Conservation (phyloP, 192 early-diverging fungal species). For the Lunasporangiospora selenospora region DNA sequence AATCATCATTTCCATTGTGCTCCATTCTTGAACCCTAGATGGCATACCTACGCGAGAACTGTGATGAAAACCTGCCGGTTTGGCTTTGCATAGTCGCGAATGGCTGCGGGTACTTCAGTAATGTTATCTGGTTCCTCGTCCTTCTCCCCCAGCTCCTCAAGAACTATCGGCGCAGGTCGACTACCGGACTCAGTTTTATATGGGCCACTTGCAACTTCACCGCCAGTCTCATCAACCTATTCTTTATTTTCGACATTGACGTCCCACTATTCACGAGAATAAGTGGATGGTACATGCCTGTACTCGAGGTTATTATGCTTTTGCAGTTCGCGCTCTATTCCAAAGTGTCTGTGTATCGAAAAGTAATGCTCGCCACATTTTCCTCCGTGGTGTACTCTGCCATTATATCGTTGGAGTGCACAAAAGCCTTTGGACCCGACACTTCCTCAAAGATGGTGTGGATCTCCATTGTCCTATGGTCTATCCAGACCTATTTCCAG, state of each 20-base stretch:
- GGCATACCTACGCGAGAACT: conserved; percentile 17
- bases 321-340: conserved; percentile 27
- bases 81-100: conserved; percentile 23
- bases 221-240: conserved; percentile 36
- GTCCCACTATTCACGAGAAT: conserved; percentile 29
- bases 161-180: conserved; percentile 20
- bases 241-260: conserved; percentile 29
- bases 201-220: conserved; percentile 34
- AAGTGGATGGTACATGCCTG: conserved; percentile 35
- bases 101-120: conserved; percentile 21
- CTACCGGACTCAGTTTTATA: conserved; percentile 19
- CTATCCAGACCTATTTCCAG: conserved; percentile 31
- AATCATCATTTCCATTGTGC: no score
- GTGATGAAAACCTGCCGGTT: conserved; percentile 10
- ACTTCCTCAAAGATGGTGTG: conserved; percentile 29
- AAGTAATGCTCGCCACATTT: background rate
- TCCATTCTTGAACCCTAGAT: no score
- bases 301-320: conserved; percentile 19
- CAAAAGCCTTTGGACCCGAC: conserved; percentile 5
- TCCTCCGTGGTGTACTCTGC: conserved; percentile 2
- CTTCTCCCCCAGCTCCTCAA: conserved; percentile 33
- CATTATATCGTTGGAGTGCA: conserved; percentile 5
- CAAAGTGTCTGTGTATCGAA: conserved; percentile 1
- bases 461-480: conserved; percentile 30
- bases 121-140: conserved; percentile 30